Base-by-base conservation (phyloP, 2,329 filamentous ascomycete species). In the Monosporascus sp. region DNA sequence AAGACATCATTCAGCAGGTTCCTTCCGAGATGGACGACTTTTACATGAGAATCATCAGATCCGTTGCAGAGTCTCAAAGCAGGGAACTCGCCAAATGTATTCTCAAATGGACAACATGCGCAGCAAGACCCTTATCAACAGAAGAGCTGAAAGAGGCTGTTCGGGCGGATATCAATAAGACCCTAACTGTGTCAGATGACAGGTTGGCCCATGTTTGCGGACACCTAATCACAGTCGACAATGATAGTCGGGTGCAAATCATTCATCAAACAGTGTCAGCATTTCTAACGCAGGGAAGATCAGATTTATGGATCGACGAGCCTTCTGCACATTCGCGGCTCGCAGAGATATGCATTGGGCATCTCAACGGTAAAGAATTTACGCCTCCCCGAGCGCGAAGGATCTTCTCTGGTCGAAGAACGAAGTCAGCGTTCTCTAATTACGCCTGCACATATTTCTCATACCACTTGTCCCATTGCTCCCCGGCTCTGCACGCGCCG, bases 11-110 rank as follows among this genome's bases (percentile, higher is more conserved):
- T n/a, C 45, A 53, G 35, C 51, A 60, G 26, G 56, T 62, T 3
- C 62, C 62, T 11, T 45, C 56, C 7, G 63, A 61, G 48, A 64
- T 65, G 62, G 55, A 58, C 37, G 57, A 53, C 3, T 56, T 65
- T 45, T 65, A 65, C 49, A 48, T 24, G 24, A 51, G 60, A 1
- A 65, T 65, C 26, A 45, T 62, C 24, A 35, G 53, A 37, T 50
- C 46, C 37, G 56, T 64, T 28, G 18, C 51, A 26, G 22, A 15
- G 22, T 58, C 58, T 1, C 52, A 56, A 14, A 60, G 56, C 37
- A 54, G 48, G 2, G 51, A 55, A 3, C 44, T 55, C 22, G 54
- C 51, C 2, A 55, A 46, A n/a, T 49, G 50, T 43, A 56, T 52
- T n/a, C 48, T 50, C 15, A 56, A 51, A 45, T 58, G 56, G 56